Conservation (phyloP, 1,284 basidiomycete genomes). For the Papiliotrema fonsecae region DNA sequence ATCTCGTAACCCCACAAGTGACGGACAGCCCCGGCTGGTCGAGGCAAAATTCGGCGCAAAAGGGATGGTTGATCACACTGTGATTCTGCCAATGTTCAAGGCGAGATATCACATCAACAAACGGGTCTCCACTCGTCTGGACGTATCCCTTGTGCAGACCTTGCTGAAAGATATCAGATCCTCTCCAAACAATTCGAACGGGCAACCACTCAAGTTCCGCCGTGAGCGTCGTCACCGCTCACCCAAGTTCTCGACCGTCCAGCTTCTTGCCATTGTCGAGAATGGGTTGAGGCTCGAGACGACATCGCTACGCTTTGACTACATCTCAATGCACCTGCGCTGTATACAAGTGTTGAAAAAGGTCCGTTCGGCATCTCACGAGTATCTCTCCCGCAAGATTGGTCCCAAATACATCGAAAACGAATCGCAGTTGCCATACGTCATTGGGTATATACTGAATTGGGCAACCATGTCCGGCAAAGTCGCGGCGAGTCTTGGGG, state of each 20-base stretch:
- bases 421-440: neutral
- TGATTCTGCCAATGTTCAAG: constrained; percentile 12
- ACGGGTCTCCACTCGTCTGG: neutral
- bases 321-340: constrained; percentile 13
- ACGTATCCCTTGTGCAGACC: constrained; percentile 5
- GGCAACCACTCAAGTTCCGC: neutral
- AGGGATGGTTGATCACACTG: constrained; percentile 8
- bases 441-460: neutral
- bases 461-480: neutral
- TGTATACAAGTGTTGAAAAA: constrained; percentile 9
- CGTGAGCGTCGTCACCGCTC: constrained; percentile 8
- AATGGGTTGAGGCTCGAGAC: constrained; percentile 13
- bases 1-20: no score
- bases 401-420: neutral
- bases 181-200: neutral
- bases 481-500: no score
- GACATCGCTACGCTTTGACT: constrained; percentile 16
- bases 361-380: neutral
- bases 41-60: no score
- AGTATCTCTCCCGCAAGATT: neutral
- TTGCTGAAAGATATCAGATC: constrained; percentile 5
- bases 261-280: constrained; percentile 14
- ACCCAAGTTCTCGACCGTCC: constrained; percentile 14
- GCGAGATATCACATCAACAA: constrained; percentile 1
- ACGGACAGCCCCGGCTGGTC: no score